Evolutionary conservation across 495 filamentous ascomycete genomes (phyloP).

Genomic region (Penicilliopsis zonata): DNA sequence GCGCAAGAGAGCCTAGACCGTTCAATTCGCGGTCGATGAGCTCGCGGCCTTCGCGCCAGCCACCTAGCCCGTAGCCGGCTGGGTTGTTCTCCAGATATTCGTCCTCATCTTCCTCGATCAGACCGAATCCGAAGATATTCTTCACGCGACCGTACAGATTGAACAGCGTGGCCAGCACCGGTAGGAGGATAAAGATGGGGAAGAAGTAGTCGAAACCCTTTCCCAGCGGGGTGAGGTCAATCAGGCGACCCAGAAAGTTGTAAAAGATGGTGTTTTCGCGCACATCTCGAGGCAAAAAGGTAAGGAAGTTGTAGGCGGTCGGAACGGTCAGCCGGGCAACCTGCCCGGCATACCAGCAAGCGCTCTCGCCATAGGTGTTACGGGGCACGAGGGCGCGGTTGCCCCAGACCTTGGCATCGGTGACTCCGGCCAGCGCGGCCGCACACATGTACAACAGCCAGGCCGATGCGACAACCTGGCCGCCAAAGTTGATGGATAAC

Average conservation of each 20-base stretch:
- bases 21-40: slow-evolving; percentile 84
- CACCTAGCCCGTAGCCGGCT: slow-evolving; percentile 58
- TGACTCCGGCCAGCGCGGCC: slow-evolving; percentile 72
- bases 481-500: slow-evolving; percentile 76
- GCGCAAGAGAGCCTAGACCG: slow-evolving; percentile 42
- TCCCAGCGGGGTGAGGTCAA: slow-evolving; percentile 76
- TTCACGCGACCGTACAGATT: slow-evolving; percentile 77
- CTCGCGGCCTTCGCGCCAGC: slow-evolving; percentile 89
- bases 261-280: slow-evolving; percentile 71
- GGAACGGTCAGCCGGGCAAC: slow-evolving; percentile 86
- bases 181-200: slow-evolving; percentile 73
- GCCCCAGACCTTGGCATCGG: slow-evolving; percentile 88
- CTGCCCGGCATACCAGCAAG: slow-evolving; percentile 88
- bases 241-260: slow-evolving; percentile 67
- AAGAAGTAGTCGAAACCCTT: slow-evolving; percentile 80
- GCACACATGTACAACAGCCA: slow-evolving; percentile 94
- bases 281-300: slow-evolving; percentile 58
- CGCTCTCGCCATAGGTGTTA: slow-evolving; percentile 82
- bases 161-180: slow-evolving; percentile 72
- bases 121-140: slow-evolving; percentile 63
- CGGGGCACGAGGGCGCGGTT: slow-evolving; percentile 81
- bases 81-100: slow-evolving; percentile 54
- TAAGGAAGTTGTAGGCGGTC: slow-evolving; percentile 89
- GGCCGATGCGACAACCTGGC: slow-evolving; percentile 68
- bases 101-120: slow-evolving; percentile 65